phyloP scores from a whole-genome alignment of 768 basidiomycete genomes.

The Suillus plorans region DNA sequence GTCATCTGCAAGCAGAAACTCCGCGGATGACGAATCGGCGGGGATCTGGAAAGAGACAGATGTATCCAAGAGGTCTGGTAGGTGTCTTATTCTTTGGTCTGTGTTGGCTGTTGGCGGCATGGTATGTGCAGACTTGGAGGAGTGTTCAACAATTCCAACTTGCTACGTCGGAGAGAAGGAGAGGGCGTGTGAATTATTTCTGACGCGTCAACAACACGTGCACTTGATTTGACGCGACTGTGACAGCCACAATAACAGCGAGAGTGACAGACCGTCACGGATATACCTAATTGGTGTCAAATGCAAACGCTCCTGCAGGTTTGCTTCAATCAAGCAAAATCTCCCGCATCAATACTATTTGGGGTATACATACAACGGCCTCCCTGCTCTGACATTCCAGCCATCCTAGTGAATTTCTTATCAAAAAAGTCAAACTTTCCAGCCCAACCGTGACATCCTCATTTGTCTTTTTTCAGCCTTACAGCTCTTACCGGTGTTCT shows the following conservation, averaged over 20 bases:
- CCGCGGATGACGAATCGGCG: conserved; percentile 29
- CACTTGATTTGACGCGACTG: conserved; percentile 12
- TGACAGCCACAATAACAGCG: neutral
- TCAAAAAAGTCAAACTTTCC: neutral
- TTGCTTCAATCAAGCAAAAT: conserved; percentile 7
- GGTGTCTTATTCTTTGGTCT: conserved; percentile 50
- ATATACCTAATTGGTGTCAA: neutral
- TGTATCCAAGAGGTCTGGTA: conserved; percentile 51
- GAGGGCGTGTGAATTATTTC: conserved; percentile 21
- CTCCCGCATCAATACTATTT: neutral
- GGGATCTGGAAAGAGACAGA: conserved; percentile 52
- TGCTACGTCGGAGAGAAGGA: neutral
- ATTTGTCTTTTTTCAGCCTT: neutral
- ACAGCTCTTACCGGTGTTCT: neutral
- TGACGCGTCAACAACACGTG: conserved; percentile 32
- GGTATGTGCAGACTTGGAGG: conserved; percentile 10
- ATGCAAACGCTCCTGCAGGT: conserved; percentile 2
- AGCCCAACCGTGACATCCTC: neutral
- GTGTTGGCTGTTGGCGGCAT: conserved; percentile 27
- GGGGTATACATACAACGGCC: neutral
- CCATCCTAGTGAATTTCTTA: neutral
- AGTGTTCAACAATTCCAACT: neutral
- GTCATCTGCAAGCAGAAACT: conserved; percentile 41
- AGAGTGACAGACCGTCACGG: neutral
- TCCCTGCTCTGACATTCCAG: neutral